Evolutionary conservation across 2,329 filamentous ascomycete genomes (phyloP).

Genomic region (Arthrobotrys megalospora): DNA sequence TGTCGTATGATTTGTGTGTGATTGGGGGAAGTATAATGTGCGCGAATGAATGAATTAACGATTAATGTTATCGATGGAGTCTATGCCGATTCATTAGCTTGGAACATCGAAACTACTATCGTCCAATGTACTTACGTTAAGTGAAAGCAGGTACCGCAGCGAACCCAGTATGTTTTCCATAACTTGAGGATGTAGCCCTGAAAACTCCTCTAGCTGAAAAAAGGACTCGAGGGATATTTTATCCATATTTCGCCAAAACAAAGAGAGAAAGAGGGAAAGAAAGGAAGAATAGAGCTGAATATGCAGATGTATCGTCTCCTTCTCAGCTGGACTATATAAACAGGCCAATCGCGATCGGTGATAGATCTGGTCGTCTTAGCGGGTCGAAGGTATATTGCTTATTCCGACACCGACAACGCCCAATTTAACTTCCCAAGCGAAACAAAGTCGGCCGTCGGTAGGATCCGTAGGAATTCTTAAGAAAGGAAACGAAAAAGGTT

Average conservation of each 20-base stretch:
- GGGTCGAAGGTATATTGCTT: slow-evolving; percentile 9
- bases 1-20: slow-evolving; percentile 24
- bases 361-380: neutral
- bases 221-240: slow-evolving; percentile 35
- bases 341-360: slow-evolving; percentile 29
- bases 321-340: slow-evolving; percentile 27
- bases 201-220: slow-evolving; percentile 39
- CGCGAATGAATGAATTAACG: slow-evolving; percentile 13
- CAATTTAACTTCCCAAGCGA: slow-evolving; percentile 11
- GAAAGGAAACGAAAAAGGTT: neutral
- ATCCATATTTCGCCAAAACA: slow-evolving; percentile 22
- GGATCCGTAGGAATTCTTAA: slow-evolving; percentile 5
- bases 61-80: slow-evolving; percentile 40
- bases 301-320: slow-evolving; percentile 6
- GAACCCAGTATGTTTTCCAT: slow-evolving; percentile 49
- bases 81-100: slow-evolving; percentile 11
- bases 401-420: neutral
- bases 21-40: slow-evolving; percentile 5
- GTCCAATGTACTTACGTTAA: slow-evolving; percentile 36
- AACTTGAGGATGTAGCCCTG: slow-evolving; percentile 40
- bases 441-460: slow-evolving; percentile 3
- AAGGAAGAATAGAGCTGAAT: neutral
- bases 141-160: slow-evolving; percentile 46
- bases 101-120: neutral
- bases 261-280: neutral